Base-by-base conservation (phyloP, 371 early-diverging fungal species). In the Lichtheimia ramosa region DNA sequence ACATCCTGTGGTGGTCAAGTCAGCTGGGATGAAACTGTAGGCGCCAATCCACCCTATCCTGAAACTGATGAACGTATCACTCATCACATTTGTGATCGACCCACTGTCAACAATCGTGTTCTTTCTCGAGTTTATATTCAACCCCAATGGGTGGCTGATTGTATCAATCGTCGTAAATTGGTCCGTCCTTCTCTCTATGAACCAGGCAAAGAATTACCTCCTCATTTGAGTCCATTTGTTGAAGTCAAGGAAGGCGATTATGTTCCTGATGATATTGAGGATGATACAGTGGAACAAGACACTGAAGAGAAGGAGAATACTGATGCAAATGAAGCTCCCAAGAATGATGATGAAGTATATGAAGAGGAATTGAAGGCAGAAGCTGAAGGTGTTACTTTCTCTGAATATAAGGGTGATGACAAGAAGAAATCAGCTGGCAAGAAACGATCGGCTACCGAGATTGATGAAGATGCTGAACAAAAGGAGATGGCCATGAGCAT, bases 141-240 rank as follows among this genome's bases (percentile, higher is more conserved):
- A 76, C 99, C 99, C n/a, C 99, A 98, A 73, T 98, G 97, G 97
- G 83, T 96, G 5, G 96, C 91, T 65, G 99, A 98, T 70, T 90
- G 87, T 66, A 83, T 97, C 68, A 98, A 98, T 61, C 90, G 93
- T 25, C 81, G 84, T 18, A 85, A 85, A 57, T 69, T 97, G 49
- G 65, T 97, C 43, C 75, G 80, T 50, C 66, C 86, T 2, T 79
- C 78, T 20, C 75, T 81, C 6, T 98, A 97, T 66, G 84, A 82
- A 49, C 88, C 91, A n/a, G 97, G 96, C 8, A 82, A 84, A 65
- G 75, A 77, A 3, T 75, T 96, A 53, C 97, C 97, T 14, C 92
- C 97, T 53, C 99, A 98, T 70, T 77, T 97, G 70, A 92, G 92
- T 59, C 99, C 99, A 18, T 98, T 97, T 63, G 96, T 93, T 13